phyloP scores from a whole-genome alignment of 2,329 filamentous ascomycete genomes.

The Colletotrichum sp. region DNA sequence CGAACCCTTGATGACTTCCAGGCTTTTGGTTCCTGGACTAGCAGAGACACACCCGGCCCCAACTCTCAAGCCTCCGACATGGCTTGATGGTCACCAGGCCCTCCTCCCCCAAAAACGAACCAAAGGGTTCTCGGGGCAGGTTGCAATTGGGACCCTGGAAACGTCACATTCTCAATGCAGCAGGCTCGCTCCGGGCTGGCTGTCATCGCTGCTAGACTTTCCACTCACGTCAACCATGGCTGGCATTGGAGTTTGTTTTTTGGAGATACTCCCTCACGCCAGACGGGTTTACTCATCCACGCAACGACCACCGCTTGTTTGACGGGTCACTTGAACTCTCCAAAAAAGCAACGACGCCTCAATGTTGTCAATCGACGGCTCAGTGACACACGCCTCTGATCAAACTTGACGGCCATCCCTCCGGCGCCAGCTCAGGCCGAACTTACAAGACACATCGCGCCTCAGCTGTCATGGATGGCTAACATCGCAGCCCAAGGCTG shows the following conservation, averaged over 20 bases:
- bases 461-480: not conserved
- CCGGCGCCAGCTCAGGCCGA: not conserved
- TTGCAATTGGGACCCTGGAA: conserved; percentile 8
- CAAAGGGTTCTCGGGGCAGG: not conserved
- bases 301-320: conserved; percentile 11
- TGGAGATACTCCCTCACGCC: not conserved
- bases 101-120: not conserved
- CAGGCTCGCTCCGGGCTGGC: not conserved
- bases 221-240: not conserved
- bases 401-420: not conserved
- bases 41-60: conserved; percentile 4
- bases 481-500: not conserved
- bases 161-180: conserved; percentile 10
- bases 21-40: conserved; percentile 10
- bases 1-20: not conserved
- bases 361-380: not conserved
- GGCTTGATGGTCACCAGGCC: conserved; percentile 5
- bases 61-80: conserved; percentile 1
- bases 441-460: not conserved
- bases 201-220: not conserved
- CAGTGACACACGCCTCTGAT: not conserved
- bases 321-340: not conserved
- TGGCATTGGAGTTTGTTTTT: not conserved
- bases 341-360: not conserved
- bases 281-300: not conserved